phyloP scores from a whole-genome alignment of 129 eudicot genomes.

The Flaveria sonorensis region DNA sequence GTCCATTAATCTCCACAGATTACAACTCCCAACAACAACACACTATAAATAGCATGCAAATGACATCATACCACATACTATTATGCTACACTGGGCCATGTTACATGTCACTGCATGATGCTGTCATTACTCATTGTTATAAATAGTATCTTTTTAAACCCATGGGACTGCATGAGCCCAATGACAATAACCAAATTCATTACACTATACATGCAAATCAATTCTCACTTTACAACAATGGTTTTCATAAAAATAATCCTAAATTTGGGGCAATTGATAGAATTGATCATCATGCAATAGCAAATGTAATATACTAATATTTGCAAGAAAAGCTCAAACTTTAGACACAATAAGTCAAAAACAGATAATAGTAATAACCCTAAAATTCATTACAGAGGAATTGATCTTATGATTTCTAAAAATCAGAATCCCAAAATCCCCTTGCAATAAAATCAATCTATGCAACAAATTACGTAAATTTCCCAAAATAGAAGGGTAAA shows the following conservation, averaged over 20 bases:
- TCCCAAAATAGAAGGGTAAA: constrained; percentile 33
- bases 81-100: constrained; percentile 1
- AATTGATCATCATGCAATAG: not conserved
- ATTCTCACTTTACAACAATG: not conserved
- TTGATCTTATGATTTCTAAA: constrained; percentile 32
- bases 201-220: constrained; percentile 12
- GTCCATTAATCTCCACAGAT: not conserved
- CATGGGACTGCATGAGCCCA: not conserved
- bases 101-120: constrained; percentile 21
- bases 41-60: constrained; percentile 12
- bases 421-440: constrained; percentile 42
- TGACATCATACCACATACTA: not conserved
- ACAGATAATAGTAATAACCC: not conserved
- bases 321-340: not conserved
- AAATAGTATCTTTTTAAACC: not conserved
- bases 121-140: constrained; percentile 1
- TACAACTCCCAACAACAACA: constrained; percentile 2
- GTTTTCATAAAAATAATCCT: not conserved
- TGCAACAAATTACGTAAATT: constrained; percentile 18
- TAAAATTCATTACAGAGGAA: constrained; percentile 14
- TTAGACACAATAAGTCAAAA: not conserved
- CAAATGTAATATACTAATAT: not conserved
- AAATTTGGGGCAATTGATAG: constrained; percentile 28
- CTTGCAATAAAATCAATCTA: constrained; percentile 20
- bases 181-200: constrained; percentile 4